Conservation (phyloP, 768 basidiomycete genomes). For the Suillus spraguei region DNA sequence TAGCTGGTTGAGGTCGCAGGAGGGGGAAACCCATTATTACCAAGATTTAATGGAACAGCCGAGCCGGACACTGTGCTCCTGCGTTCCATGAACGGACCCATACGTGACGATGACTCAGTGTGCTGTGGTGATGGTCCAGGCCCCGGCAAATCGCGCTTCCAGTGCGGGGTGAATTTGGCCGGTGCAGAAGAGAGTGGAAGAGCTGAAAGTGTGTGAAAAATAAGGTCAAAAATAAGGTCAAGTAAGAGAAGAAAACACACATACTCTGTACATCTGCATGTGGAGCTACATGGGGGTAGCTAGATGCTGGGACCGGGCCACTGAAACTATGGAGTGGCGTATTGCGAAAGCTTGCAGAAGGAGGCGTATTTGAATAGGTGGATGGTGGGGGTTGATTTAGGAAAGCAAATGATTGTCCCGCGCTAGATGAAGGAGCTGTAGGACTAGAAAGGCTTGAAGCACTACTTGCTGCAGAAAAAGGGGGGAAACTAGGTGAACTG, state of each 20-base stretch:
- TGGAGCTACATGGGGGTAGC: neutral
- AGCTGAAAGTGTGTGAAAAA: neutral
- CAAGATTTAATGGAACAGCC: neutral
- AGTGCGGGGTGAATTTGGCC: slow-evolving; percentile 43
- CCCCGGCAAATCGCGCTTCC: slow-evolving; percentile 41
- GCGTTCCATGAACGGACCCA: slow-evolving; percentile 20
- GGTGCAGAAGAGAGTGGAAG: slow-evolving; percentile 15
- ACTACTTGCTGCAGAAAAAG: slow-evolving; percentile 2
- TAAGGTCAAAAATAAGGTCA: neutral
- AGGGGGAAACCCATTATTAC: neutral
- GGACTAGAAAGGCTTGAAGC: slow-evolving; percentile 1
- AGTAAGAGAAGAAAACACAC: neutral
- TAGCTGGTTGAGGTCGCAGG: neutral
- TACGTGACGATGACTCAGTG: slow-evolving; percentile 9
- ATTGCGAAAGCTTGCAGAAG: neutral
- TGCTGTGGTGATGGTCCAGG: slow-evolving; percentile 17
- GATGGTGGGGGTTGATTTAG: neutral
- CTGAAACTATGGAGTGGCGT: neutral
- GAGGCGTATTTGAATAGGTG: neutral
- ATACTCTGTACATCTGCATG: neutral
- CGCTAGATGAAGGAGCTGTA: neutral
- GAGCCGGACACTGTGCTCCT: slow-evolving; percentile 30
- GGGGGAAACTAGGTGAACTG: slow-evolving; percentile 1
- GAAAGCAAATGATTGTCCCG: neutral
- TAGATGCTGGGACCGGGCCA: neutral